Conservation (phyloP, 2,329 filamentous ascomycete species). For the Talaromyces verruculosus region DNA sequence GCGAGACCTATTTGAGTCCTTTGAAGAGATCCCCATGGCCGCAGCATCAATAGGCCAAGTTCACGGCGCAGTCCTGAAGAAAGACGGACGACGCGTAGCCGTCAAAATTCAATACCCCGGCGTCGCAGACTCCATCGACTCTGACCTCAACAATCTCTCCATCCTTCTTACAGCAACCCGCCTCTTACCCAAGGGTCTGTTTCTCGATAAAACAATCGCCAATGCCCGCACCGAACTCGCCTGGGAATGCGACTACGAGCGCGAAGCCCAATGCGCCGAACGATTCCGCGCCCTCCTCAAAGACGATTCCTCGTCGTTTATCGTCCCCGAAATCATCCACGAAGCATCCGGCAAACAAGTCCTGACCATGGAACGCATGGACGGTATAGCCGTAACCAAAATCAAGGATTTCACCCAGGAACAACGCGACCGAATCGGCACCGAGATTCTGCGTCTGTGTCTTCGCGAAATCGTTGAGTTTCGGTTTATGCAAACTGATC, state of each 20-base stretch:
- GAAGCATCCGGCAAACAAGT: constrained; percentile 84
- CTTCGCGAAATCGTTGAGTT: constrained; percentile 92
- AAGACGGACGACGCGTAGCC: constrained; percentile 73
- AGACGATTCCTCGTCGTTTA: constrained; percentile 72
- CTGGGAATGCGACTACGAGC: constrained; percentile 95
- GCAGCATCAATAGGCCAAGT: constrained; percentile 97
- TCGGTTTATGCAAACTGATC: constrained; percentile 98
- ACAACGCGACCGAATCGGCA: constrained; percentile 94
- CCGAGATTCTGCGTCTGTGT: constrained; percentile 86
- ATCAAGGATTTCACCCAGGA: constrained; percentile 71
- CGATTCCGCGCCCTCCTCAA: constrained; percentile 75
- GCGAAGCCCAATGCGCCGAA: constrained; percentile 77
- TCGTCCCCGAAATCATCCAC: constrained; percentile 72
- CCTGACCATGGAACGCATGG: constrained; percentile 89
- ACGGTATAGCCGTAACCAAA: constrained; percentile 81
- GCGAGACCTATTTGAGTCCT: constrained; percentile 77
- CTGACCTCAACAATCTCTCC: constrained; percentile 89
- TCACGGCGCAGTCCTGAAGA: constrained; percentile 77
- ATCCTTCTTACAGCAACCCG: constrained; percentile 87
- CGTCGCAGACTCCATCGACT: constrained; percentile 92
- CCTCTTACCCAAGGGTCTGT: constrained; percentile 85
- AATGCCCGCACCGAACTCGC: constrained; percentile 88
- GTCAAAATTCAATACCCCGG: constrained; percentile 98
- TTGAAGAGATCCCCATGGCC: constrained; percentile 88
- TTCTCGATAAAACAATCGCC: constrained; percentile 94